Percentiles rank a stretch among this genome's conserved stretches.
phyloP scores from a whole-genome alignment of 1,284 basidiomycete species.

The Rhizoctonia solani region DNA sequence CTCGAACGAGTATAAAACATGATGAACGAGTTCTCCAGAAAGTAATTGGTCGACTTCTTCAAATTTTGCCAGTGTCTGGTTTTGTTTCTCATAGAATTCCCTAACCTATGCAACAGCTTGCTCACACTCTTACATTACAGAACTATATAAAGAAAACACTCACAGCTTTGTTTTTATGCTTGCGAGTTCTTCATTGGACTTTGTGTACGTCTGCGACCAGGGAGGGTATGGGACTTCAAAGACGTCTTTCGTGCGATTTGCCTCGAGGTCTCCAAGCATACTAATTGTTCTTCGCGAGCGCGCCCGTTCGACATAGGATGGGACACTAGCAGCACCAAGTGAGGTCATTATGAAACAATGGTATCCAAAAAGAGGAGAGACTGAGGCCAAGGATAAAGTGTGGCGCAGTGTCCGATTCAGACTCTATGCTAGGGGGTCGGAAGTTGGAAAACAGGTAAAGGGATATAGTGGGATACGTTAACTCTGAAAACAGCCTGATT shows the following conservation, averaged over 20 bases:
- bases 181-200: neutral
- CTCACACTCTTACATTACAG: neutral
- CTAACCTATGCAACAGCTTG: slow-evolving; percentile 16
- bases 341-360: neutral
- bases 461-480: no score
- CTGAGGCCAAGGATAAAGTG: neutral
- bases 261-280: slow-evolving; percentile 14
- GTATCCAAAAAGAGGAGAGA: neutral
- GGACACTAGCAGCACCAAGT: neutral
- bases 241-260: neutral
- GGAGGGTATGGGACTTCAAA: slow-evolving; percentile 24
- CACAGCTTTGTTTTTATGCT: slow-evolving; percentile 14
- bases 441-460: no score
- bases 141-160: no score
- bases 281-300: slow-evolving; percentile 15
- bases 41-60: slow-evolving; percentile 20
- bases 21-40: slow-evolving; percentile 25
- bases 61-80: slow-evolving; percentile 24
- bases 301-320: slow-evolving; percentile 2
- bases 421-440: no score
- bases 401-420: no score
- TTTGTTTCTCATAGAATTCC: slow-evolving; percentile 27
- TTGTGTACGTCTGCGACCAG: neutral
- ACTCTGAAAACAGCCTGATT: no score
- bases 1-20: slow-evolving; percentile 19